Percentiles rank a stretch among this genome's conserved stretches.
These are phyloP conservation scores for Yarrowia sp. DNA, from an alignment of 805 yeast genomes.

Conservation along the genomic window DNA sequence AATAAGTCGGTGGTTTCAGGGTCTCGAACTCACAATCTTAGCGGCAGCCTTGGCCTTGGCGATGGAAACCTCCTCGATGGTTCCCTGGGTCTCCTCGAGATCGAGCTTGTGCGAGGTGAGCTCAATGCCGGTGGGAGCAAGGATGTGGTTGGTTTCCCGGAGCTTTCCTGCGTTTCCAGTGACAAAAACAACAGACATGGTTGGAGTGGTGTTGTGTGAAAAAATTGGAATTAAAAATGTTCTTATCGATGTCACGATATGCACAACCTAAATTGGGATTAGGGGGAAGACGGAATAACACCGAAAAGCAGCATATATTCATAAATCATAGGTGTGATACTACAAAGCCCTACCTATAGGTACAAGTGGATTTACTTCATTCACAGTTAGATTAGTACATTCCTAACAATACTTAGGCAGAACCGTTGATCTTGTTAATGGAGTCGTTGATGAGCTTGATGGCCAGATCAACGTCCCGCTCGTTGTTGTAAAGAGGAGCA, in stretches of 20 bases:
- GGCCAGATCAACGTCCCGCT: conserved; percentile 63
- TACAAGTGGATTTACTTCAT: too few species aligned
- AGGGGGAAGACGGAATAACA: too few species aligned
- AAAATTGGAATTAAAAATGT: conserved; percentile 6
- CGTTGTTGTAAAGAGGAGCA: conserved; percentile 79
- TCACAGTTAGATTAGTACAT: too few species aligned
- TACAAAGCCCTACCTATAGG: too few species aligned
- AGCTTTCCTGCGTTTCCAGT: conserved; percentile 91
- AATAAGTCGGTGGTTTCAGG: background rate
- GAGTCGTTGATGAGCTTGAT: conserved; percentile 55
- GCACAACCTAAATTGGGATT: background rate
- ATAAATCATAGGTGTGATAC: too few species aligned
- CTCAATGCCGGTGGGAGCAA: conserved; percentile 50
- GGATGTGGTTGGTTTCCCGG: conserved; percentile 79
- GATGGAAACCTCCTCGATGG: conserved; percentile 78
- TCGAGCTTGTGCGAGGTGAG: conserved; percentile 75
- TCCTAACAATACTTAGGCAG: background rate
- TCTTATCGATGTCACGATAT: conserved; percentile 2
- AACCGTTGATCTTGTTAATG: conserved; percentile 16
- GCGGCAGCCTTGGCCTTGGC: conserved; percentile 84
- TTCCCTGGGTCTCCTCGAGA: conserved; percentile 89
- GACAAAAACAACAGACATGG: conserved; percentile 45
- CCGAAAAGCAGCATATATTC: too few species aligned
- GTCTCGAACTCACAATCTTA: conserved; percentile 49
- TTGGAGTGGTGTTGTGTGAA: conserved; percentile 8